Percentiles rank a stretch among this genome's conserved stretches.
Evolutionary conservation across 2,329 filamentous ascomycete species (phyloP).

Genomic region (Arthrobotrys musiformis): DNA sequence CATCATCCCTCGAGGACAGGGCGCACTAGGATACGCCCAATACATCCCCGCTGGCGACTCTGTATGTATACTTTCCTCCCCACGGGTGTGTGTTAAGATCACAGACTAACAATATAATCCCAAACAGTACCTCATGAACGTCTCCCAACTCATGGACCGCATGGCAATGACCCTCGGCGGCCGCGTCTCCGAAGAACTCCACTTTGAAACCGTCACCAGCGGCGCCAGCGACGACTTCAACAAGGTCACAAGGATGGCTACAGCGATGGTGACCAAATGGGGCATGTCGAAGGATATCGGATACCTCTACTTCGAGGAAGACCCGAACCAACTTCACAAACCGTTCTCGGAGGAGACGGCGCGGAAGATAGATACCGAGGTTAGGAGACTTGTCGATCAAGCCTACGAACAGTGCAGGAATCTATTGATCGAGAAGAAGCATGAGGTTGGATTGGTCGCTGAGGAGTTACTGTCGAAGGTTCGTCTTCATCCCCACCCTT

Average conservation of each 20-base stretch:
- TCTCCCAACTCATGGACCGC: constrained; percentile 95
- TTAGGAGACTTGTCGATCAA: constrained; percentile 88
- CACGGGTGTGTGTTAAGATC: background rate
- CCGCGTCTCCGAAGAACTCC: constrained; percentile 92
- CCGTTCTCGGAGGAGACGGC: constrained; percentile 96
- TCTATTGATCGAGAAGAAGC: constrained; percentile 84
- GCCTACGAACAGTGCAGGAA: constrained; percentile 91
- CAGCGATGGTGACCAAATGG: constrained; percentile 98
- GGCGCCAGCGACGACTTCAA: constrained; percentile 97
- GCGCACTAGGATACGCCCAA: constrained; percentile 93
- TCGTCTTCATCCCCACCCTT: background rate
- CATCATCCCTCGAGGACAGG: constrained; percentile 95
- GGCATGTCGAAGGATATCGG: constrained; percentile 97
- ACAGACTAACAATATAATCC: constrained; percentile 7
- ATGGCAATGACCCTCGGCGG: constrained; percentile 99
- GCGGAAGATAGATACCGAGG: constrained; percentile 89
- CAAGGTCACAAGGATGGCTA: constrained; percentile 96
- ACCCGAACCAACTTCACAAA: constrained; percentile 85
- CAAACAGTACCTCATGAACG: constrained; percentile 83
- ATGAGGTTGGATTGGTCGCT: constrained; percentile 86
- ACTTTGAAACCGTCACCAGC: constrained; percentile 95
- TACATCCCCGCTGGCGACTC: constrained; percentile 89
- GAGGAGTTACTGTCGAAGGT: constrained; percentile 87
- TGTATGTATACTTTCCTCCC: constrained; percentile 9
- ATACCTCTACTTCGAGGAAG: constrained; percentile 86